phyloP scores from a whole-genome alignment of 495 filamentous ascomycete species.

The Geoglossum glabrum region DNA sequence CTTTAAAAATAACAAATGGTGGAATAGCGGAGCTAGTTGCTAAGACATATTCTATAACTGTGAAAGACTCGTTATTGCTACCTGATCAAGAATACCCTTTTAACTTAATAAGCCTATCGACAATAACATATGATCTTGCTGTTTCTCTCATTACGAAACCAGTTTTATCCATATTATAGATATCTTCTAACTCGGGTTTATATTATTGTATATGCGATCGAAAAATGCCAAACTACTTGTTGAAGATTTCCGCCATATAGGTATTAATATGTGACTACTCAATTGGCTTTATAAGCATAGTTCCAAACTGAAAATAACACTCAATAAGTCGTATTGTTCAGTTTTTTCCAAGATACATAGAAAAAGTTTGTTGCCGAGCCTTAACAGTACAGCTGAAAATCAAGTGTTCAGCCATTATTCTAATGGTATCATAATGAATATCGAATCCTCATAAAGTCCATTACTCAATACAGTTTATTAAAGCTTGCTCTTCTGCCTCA shows the following conservation, averaged over 20 bases:
- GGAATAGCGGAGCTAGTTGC: constrained; percentile 3
- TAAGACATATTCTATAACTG: constrained; percentile 8
- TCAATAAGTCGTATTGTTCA: neutral
- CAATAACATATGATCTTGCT: neutral
- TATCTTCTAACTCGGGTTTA: neutral
- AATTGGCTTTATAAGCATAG: neutral
- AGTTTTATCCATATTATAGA: constrained; percentile 1
- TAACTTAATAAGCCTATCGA: neutral
- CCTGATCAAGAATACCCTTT: neutral
- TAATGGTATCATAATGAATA: neutral
- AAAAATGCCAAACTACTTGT: neutral
- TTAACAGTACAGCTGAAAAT: neutral
- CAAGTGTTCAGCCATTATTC: neutral
- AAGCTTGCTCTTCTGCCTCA: neutral
- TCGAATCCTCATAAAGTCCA: neutral
- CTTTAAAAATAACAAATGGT: constrained; percentile 9
- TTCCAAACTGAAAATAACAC: neutral
- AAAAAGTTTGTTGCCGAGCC: neutral
- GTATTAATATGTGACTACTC: neutral
- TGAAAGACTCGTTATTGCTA: neutral
- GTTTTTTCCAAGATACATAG: neutral
- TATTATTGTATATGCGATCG: neutral
- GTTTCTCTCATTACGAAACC: neutral
- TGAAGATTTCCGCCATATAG: neutral
- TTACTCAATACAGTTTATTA: neutral